Conservation (phyloP, 2,329 filamentous ascomycete species). For the Emmonsia crescens region DNA sequence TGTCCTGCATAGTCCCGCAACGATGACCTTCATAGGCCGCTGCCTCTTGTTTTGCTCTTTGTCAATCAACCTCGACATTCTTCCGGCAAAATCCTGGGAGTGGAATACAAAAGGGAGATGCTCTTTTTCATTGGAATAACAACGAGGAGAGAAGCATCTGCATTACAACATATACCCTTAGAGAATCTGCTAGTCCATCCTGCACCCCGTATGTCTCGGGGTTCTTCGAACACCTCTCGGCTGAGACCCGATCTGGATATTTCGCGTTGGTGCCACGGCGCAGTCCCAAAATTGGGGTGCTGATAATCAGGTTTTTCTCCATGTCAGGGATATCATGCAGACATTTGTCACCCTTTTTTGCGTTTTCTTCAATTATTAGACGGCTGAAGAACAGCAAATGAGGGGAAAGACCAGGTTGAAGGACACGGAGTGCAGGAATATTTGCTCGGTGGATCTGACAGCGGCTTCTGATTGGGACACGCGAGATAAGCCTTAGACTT, state of each 20-base stretch:
- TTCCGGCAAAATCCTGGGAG: neutral
- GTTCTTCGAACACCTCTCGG: neutral
- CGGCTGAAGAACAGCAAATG: neutral
- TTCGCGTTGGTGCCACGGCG: neutral
- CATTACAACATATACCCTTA: neutral
- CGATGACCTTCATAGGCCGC: conserved; percentile 2
- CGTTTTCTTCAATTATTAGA: neutral
- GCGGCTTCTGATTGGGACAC: neutral
- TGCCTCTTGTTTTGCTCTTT: neutral
- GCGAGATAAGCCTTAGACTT: neutral
- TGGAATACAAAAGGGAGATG: neutral
- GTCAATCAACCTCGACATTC: conserved; percentile 3
- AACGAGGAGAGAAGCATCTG: neutral
- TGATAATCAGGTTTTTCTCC: neutral
- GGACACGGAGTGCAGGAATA: neutral
- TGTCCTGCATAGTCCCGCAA: conserved; percentile 2
- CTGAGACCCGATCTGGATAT: neutral
- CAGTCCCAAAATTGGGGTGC: neutral
- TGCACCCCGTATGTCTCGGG: neutral
- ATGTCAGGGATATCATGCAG: neutral
- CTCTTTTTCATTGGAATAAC: neutral
- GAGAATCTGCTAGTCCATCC: neutral
- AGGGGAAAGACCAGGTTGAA: neutral
- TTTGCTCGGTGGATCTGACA: neutral
- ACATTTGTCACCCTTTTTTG: neutral